Conservation (phyloP, 495 filamentous ascomycete species). For the Aspergillus nidulans region DNA sequence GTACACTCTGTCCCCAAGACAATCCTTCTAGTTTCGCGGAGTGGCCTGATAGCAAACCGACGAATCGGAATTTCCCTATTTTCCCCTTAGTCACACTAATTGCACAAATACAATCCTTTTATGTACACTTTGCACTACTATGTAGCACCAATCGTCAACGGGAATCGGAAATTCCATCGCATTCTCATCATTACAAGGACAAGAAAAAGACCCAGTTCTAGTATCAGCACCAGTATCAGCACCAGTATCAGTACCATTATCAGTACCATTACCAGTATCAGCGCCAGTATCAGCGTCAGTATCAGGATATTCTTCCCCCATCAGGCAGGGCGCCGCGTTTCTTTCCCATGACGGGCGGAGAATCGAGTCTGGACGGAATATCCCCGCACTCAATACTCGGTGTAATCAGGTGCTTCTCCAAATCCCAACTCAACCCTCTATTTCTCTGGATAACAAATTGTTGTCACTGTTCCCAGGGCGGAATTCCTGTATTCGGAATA, state of each 20-base stretch:
- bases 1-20: neutral
- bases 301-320: neutral
- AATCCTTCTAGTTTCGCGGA: neutral
- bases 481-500: no score
- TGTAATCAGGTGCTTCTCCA: neutral
- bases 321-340: neutral
- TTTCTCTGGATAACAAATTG: no score
- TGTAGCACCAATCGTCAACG: neutral
- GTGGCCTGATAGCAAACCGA: slow-evolving; percentile 10
- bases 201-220: neutral
- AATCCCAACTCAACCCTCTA: neutral
- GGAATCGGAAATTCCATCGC: neutral
- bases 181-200: neutral
- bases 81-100: slow-evolving; percentile 7
- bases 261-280: neutral
- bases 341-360: neutral
- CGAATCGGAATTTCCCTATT: slow-evolving; percentile 10
- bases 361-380: neutral
- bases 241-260: neutral
- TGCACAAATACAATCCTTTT: neutral
- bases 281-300: neutral
- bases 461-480: no score
- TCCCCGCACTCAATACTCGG: slow-evolving; percentile 1
- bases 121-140: no score
- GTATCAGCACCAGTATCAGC: neutral